A percentile compares a stretch with the other conserved stretches of the same genome.
phyloP scores from a whole-genome alignment of 2,329 filamentous ascomycete genomes.

The Clathrospora elynae region DNA sequence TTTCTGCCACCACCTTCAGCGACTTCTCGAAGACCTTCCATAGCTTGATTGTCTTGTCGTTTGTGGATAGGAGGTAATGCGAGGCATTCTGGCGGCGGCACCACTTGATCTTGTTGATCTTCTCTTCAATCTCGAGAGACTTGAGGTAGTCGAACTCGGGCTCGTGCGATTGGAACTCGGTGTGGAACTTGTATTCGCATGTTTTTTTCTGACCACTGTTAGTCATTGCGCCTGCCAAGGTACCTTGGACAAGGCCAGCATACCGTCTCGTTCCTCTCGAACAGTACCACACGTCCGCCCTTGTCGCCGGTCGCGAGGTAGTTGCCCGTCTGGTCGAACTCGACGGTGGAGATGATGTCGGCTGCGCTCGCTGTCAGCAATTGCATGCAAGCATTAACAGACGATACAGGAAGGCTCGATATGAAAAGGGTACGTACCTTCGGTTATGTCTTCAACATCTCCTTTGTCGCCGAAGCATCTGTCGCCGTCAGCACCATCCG shows the following conservation, averaged over 20 bases:
- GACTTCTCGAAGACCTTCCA: conserved; percentile 99
- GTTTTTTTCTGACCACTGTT: conserved; percentile 82
- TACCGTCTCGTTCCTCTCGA: conserved; percentile 95
- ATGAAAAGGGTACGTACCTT: conserved; percentile 64
- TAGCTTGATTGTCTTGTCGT: conserved; percentile 99
- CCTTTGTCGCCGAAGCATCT: conserved; percentile 99
- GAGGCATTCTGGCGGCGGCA: conserved; percentile 97
- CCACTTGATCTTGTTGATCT: conserved; percentile 99
- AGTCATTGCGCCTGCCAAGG: conserved; percentile 10
- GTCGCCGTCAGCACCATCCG: conserved; percentile 32
- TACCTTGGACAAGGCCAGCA: conserved; percentile 40
- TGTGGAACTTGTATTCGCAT: conserved; percentile 99
- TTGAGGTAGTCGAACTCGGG: conserved; percentile 99
- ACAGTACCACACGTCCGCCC: conserved; percentile 81
- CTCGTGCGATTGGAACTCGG: conserved; percentile 99
- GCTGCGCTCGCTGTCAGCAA: conserved; percentile 55
- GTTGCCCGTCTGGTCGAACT: conserved; percentile 89
- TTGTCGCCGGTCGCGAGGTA: conserved; percentile 91
- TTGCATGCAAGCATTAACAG: conserved; percentile 14
- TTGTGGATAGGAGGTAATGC: conserved; percentile 96
- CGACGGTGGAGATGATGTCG: conserved; percentile 89
- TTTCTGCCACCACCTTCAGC: conserved; percentile 97
- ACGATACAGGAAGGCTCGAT: conserved; percentile 1
- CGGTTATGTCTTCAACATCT: conserved; percentile 98
- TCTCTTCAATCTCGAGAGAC: conserved; percentile 98